Conservation (phyloP, 1,139 yeast species). For the Zygosaccharomyces sapae region DNA sequence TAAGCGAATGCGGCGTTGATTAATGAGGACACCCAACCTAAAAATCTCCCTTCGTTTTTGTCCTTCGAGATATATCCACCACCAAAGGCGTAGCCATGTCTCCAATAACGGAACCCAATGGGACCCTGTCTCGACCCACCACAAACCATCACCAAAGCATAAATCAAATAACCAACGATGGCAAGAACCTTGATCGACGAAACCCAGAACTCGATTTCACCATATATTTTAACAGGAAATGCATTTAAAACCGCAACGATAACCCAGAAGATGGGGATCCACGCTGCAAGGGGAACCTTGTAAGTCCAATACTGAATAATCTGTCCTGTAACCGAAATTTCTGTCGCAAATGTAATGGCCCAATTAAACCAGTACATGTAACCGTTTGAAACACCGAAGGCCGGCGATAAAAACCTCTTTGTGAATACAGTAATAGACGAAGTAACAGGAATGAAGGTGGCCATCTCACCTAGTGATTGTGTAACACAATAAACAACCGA, state of each 20-base stretch:
- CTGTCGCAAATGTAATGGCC: conserved; percentile 82
- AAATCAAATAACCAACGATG: conserved; percentile 64
- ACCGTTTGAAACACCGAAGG: conserved; percentile 76
- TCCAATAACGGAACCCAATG: conserved; percentile 73
- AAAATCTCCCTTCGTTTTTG: conserved; percentile 49
- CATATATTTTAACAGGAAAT: conserved; percentile 60
- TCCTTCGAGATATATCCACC: conserved; percentile 46
- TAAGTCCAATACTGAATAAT: conserved; percentile 71
- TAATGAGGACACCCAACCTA: conserved; percentile 58
- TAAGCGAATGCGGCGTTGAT: conserved; percentile 74
- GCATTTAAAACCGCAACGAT: conserved; percentile 49
- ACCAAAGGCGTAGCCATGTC: conserved; percentile 55
- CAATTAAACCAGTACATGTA: conserved; percentile 85
- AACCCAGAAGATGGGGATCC: conserved; percentile 74
- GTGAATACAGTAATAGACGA: conserved; percentile 60
- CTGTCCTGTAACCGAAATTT: conserved; percentile 75
- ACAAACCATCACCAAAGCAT: conserved; percentile 65
- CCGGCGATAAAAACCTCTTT: conserved; percentile 62
- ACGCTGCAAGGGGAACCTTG: conserved; percentile 58
- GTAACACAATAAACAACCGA: conserved; percentile 61
- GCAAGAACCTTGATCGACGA: conserved; percentile 66
- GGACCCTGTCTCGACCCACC: conserved; percentile 71
- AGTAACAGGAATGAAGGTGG: conserved; percentile 67
- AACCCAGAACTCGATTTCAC: conserved; percentile 67
- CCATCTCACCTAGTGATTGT: conserved; percentile 75